Evolutionary conservation across 2,329 filamentous ascomycete species (phyloP), one percentile per base, ranked within the genome.

Genomic region (Epichloe sp.): DNA sequence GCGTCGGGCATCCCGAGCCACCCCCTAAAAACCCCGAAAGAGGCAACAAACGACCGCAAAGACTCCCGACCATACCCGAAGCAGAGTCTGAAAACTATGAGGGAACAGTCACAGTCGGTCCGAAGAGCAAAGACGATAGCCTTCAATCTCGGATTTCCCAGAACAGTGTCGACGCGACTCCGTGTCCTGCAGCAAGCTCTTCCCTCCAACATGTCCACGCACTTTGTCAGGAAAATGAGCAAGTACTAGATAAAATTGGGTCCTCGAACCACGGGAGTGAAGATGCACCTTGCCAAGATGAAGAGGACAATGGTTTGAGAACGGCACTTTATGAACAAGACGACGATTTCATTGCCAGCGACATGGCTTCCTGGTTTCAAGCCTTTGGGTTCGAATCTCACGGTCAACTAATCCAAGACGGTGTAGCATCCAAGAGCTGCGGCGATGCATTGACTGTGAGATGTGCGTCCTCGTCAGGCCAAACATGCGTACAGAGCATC

Each of bases 361-460:
- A 78, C 7, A 59, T 80, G 21, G 60, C 61, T 5, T 65, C 66
- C 2, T 81, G 78, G 78, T 78, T 75, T 56, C 65, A 68, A n/a
- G 68, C 65, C 4, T 73, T 76, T 58, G 70, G 72, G 12, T 74
- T 79, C 51, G 65, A 70, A 36, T 62, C 66, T 3, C 59, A 65
- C 42, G 74, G 75, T 7, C 58, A 62, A 38, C 65, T 79, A 40
- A 54, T 68, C 19, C 49, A 58, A 11, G 63, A 58, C 40, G 55
- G 55, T 36, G 46, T 40, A 15, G 44, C 41, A 7, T 49, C 53
- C n/a, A n/a, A 41, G 8, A 12, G 26, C 26, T 17, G 43, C 15
- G 17, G 42, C 23, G 47, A 31, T 44, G 45, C 15, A 4, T 49
- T 48, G 35, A 26, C 53, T 31, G 15, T 43, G 36, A 37, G 45